Evolutionary conservation across 768 basidiomycete species (phyloP), one percentile per base, ranked within the genome.

Genomic region (Collybiopsis luxurians): DNA sequence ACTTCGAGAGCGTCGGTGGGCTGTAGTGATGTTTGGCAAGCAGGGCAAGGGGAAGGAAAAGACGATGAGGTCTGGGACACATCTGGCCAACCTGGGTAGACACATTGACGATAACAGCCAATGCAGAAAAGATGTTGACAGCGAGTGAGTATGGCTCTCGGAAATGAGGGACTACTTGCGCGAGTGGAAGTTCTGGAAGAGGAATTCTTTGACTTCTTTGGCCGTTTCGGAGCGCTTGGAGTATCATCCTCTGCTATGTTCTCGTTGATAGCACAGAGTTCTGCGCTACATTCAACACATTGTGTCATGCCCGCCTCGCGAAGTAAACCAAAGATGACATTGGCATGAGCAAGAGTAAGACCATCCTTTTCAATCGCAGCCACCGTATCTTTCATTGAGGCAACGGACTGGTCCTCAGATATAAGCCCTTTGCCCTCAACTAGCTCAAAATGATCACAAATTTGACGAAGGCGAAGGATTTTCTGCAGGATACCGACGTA

Each of bases 401-500:
- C 86, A 28, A 78, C 77, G 49, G 64, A 60, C 64, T 76, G 76
- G 28, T 68, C 65, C 27, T 80, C 79, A 56, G 74, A 78, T 10
- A 69, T 67, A 2, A 66, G 60, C 47, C 76, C 82, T 64, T 90
- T 89, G 42, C 85, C 86, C 64, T 89, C 81, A 3, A 98, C 89
- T 34, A 98, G 80, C 64, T 93, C 92, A 63, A 83, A 92, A 71
- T 99, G 96, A 67, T 98, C 95, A 72, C 97, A 99, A 48, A 98
- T 98, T 75, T 98, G 96, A 53, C 97, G 90, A 45, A 99, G 80
- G 23, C 95, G 91, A 52, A 99, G 78, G 57, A 98, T 92, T 78
- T 95, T 95, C 72, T 98, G 96, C 62, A 99, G 72, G 64, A 99
- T 96, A 54, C 94, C 93, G 62, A 97, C 97, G 67, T 96, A 97